Evolutionary conservation across 2,329 filamentous ascomycete genomes (phyloP).

Genomic region (Didymosphaeria variabile): DNA sequence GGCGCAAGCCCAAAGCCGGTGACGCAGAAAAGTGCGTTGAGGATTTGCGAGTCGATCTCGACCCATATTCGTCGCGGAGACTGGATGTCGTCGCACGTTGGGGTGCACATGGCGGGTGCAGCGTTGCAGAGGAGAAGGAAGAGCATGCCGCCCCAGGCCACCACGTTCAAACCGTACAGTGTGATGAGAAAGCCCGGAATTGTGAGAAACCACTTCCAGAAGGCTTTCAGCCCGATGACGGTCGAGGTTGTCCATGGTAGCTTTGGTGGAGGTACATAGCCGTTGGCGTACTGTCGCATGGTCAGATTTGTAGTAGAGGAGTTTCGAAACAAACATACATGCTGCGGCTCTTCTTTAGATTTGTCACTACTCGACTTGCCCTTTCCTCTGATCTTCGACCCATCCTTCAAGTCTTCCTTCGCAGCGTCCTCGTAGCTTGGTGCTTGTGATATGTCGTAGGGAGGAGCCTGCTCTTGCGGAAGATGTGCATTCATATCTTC

Average conservation of each 20-base stretch:
- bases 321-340: conserved; percentile 25
- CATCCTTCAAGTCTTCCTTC: conserved; percentile 29
- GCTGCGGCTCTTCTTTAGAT: conserved; percentile 24
- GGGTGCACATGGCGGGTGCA: conserved; percentile 74
- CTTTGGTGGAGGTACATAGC: conserved; percentile 55
- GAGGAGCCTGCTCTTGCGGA: conserved; percentile 9
- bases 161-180: conserved; percentile 81
- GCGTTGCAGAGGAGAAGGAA: conserved; percentile 84
- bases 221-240: conserved; percentile 65
- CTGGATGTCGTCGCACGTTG: conserved; percentile 76
- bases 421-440: conserved; percentile 24
- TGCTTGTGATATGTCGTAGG: conserved; percentile 12
- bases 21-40: conserved; percentile 86
- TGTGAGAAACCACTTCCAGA: conserved; percentile 78
- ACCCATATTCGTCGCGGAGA: conserved; percentile 85
- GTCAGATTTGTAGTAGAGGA: conserved; percentile 20
- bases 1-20: conserved; percentile 85
- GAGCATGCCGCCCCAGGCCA: conserved; percentile 92
- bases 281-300: conserved; percentile 45
- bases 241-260: conserved; percentile 67
- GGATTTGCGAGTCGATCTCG: conserved; percentile 82
- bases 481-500: conserved; percentile 29
- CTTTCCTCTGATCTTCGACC: conserved; percentile 31
- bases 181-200: conserved; percentile 79
- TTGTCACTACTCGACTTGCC: conserved; percentile 23